Percentiles rank a stretch among this genome's conserved stretches.
These are phyloP conservation scores for Cubamyces lactineus DNA, from an alignment of 768 basidiomycete species.

Conservation along the genomic window DNA sequence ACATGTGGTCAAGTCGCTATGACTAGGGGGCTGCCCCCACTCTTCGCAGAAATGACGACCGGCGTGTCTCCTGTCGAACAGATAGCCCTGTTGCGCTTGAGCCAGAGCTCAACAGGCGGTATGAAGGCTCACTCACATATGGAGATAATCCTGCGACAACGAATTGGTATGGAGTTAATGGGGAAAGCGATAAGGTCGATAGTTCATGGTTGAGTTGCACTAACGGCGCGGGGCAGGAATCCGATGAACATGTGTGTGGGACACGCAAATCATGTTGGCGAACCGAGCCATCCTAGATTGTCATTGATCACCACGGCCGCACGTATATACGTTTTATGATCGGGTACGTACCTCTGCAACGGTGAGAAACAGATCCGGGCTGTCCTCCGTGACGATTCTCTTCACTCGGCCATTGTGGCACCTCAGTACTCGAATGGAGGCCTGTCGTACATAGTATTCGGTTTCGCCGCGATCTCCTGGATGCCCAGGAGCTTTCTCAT, in stretches of 20 bases:
- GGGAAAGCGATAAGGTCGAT: conserved; percentile 74
- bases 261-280: conserved; percentile 85
- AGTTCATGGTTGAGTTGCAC: conserved; percentile 66
- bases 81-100: conserved; percentile 58
- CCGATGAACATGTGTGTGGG: conserved; percentile 61
- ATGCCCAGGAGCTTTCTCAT: conserved; percentile 45
- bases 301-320: neutral
- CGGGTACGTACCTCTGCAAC: conserved; percentile 66
- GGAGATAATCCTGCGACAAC: conserved; percentile 83
- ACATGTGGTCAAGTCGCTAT: conserved; percentile 67
- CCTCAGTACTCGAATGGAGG: conserved; percentile 55
- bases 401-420: conserved; percentile 81
- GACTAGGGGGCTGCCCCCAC: conserved; percentile 64
- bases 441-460: conserved; percentile 47
- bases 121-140: conserved; percentile 54
- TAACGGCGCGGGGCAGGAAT: conserved; percentile 71
- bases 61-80: conserved; percentile 81
- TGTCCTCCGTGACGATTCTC: conserved; percentile 77
- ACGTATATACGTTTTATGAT: conserved; percentile 16
- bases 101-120: conserved; percentile 10
- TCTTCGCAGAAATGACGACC: conserved; percentile 63
- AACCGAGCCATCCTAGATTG: conserved; percentile 79
- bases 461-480: conserved; percentile 45
- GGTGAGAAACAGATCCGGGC: conserved; percentile 74
- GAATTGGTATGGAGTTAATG: conserved; percentile 80